Percentiles rank a stretch among this genome's conserved stretches.
Conservation (phyloP, 2,329 filamentous ascomycete genomes). For the Fusarium xyrophilum region DNA sequence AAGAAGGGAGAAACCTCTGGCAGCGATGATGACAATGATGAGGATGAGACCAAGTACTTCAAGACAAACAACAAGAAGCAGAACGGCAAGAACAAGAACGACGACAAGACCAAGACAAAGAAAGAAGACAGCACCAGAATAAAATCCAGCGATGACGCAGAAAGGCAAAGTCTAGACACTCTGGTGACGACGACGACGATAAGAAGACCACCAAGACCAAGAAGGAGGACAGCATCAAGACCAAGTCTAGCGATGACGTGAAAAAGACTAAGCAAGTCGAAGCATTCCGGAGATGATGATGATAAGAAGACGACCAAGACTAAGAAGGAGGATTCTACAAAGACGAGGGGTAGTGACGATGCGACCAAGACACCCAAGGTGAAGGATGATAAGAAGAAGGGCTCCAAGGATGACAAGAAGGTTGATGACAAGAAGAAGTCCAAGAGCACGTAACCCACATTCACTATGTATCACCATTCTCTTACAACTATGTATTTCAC, state of each 20-base stretch:
- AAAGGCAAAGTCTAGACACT: neutral
- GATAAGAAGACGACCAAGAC: neutral
- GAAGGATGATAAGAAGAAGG: neutral
- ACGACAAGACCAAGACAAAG: neutral
- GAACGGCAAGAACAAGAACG: neutral
- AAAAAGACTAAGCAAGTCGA: neutral
- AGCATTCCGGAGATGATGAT: neutral
- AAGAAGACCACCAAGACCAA: neutral
- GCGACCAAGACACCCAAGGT: neutral
- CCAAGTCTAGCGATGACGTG: neutral
- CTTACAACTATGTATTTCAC: neutral
- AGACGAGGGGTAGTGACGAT: neutral
- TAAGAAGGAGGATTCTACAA: neutral
- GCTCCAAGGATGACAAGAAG: neutral
- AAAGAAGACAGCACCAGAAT: neutral
- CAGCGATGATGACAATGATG: neutral
- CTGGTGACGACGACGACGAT: neutral
- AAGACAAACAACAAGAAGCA: slow-evolving; percentile 9
- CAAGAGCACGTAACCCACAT: neutral
- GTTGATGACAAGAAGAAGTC: neutral
- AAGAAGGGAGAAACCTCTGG: neutral
- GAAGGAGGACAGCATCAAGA: neutral
- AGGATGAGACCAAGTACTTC: neutral
- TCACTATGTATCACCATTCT: neutral
- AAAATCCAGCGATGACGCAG: neutral